These are phyloP conservation scores for Lactifluus volemus DNA, from an alignment of 768 basidiomycete genomes.

Conservation along the genomic window DNA sequence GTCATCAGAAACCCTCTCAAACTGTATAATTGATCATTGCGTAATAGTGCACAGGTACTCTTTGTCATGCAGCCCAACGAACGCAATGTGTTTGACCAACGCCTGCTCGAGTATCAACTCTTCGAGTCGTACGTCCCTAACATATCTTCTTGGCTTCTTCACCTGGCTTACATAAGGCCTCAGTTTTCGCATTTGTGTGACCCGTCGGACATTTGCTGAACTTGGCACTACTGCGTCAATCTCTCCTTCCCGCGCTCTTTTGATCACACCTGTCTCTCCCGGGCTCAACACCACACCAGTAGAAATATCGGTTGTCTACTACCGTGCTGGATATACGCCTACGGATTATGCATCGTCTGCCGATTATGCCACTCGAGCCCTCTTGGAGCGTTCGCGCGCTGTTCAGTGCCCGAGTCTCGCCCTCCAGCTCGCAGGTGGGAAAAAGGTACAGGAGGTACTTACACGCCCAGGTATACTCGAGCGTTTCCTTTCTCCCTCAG, in stretches of 20 bases:
- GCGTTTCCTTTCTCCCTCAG: slow-evolving; percentile 50
- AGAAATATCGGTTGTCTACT: slow-evolving; percentile 87
- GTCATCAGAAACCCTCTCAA: background rate
- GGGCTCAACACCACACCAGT: slow-evolving; percentile 28
- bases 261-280: slow-evolving; percentile 27
- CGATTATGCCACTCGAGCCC: slow-evolving; percentile 59
- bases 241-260: slow-evolving; percentile 35
- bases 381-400: slow-evolving; percentile 72
- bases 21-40: background rate
- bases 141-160: background rate
- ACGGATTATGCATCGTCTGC: slow-evolving; percentile 46
- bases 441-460: slow-evolving; percentile 91
- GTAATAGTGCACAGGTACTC: slow-evolving; percentile 47
- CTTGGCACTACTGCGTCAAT: slow-evolving; percentile 45
- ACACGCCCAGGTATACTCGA: slow-evolving; percentile 66
- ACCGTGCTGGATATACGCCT: slow-evolving; percentile 83
- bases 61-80: slow-evolving; percentile 88
- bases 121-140: slow-evolving; percentile 51
- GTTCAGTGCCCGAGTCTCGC: slow-evolving; percentile 91
- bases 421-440: slow-evolving; percentile 90
- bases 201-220: slow-evolving; percentile 70
- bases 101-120: slow-evolving; percentile 80
- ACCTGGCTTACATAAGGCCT: background rate
- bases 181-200: slow-evolving; percentile 66
- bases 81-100: slow-evolving; percentile 92